These are phyloP conservation scores for Acer yangbiense DNA, from an alignment of 345 rosid species.

Conservation along the genomic window DNA sequence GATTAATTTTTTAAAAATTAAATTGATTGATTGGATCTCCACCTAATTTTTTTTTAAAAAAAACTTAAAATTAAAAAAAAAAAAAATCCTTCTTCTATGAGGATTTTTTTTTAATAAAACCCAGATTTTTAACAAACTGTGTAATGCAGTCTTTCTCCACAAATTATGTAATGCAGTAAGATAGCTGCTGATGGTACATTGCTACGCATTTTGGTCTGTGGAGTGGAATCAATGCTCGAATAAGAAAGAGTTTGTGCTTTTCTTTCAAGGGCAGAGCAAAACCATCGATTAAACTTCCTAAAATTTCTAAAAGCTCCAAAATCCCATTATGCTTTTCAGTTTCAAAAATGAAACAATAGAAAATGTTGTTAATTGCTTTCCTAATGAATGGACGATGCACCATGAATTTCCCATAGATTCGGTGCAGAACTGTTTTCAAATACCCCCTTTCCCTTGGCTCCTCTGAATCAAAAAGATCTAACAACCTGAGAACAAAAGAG, in stretches of 20 bases:
- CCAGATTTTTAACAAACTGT: too few relatives aligned
- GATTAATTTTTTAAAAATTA: too few relatives aligned
- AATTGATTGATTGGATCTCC: too few relatives aligned
- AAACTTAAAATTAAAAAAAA: too few relatives aligned
- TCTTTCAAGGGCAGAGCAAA: constrained; percentile 86
- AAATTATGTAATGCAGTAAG: constrained; percentile 82
- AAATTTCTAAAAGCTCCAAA: constrained; percentile 74
- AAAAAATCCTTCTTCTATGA: too few relatives aligned
- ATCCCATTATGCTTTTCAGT: constrained; percentile 88
- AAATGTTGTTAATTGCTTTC: constrained; percentile 79
- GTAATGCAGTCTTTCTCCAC: constrained; percentile 89
- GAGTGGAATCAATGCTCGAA: constrained; percentile 77
- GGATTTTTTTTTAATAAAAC: too few relatives aligned
- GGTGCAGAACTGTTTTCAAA: constrained; percentile 74
- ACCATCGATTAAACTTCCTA: constrained; percentile 89
- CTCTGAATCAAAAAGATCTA: constrained; percentile 84
- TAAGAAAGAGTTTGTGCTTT: constrained; percentile 90
- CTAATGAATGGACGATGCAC: constrained; percentile 86
- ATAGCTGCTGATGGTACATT: constrained; percentile 78
- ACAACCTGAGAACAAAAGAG: constrained; percentile 69
- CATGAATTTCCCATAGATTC: constrained; percentile 87
- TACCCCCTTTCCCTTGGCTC: constrained; percentile 85
- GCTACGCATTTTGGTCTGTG: constrained; percentile 80
- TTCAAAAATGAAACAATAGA: constrained; percentile 78
- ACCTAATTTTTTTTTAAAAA: too few relatives aligned